These are phyloP conservation scores for Cyclospora cayetanensis DNA, from an alignment of 169 alveolate species.

Conservation along the genomic window DNA sequence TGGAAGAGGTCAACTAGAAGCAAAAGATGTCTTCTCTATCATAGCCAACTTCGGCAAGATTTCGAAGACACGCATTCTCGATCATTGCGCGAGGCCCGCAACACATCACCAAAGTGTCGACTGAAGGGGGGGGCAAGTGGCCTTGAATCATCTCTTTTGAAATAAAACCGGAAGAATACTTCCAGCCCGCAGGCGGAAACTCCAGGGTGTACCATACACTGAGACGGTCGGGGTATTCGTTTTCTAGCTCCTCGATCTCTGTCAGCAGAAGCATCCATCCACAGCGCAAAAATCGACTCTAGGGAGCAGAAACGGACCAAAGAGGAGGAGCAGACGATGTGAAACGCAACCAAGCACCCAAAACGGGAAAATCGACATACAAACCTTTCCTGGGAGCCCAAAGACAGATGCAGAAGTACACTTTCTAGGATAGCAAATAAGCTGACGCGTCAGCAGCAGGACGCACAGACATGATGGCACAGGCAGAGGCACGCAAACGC, in stretches of 20 bases:
- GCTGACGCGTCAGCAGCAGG: background rate
- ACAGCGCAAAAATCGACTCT: background rate
- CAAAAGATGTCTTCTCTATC: slow-evolving; percentile 20
- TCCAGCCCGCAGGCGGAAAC: slow-evolving; percentile 74
- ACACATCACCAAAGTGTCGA: slow-evolving; percentile 75
- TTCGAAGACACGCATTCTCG: slow-evolving; percentile 63
- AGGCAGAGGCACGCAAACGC: background rate
- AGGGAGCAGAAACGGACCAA: background rate
- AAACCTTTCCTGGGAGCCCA: background rate
- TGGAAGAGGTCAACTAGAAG: slow-evolving; percentile 57
- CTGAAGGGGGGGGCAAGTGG: slow-evolving; percentile 78
- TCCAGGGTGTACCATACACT: slow-evolving; percentile 74
- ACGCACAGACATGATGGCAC: background rate
- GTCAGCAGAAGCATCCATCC: background rate
- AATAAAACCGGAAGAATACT: slow-evolving; percentile 79
- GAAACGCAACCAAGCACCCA: background rate
- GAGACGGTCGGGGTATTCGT: slow-evolving; percentile 72
- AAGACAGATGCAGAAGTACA: background rate
- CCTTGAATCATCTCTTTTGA: slow-evolving; percentile 74
- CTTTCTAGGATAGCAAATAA: background rate
- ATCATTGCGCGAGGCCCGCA: slow-evolving; percentile 88
- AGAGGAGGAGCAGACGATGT: background rate
- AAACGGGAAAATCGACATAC: background rate
- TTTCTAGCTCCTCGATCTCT: slow-evolving; percentile 65
- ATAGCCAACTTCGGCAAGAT: slow-evolving; percentile 54